Evolutionary conservation across 306 rosid genomes (phyloP), one percentile per base, ranked within the genome.

Genomic region (Citrullus colocynthis): DNA sequence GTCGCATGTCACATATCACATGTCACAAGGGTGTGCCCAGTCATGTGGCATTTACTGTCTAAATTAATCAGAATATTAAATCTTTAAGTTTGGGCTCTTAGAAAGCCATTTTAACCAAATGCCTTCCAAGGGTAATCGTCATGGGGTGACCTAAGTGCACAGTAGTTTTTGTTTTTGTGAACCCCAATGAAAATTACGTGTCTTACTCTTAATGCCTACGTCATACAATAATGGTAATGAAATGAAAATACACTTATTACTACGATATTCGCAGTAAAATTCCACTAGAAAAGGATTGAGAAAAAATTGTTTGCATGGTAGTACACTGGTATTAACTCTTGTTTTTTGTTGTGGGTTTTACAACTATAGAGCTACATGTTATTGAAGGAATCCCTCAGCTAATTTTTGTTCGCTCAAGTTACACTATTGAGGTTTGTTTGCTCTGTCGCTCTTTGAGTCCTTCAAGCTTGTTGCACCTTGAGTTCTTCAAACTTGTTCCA

Each of bases 361-460:
- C 88, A 81, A 84, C 76, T 80, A 45, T 64, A 95, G 99, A 95
- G 86, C 88, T 92, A 83, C 99, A 95, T 87, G 96, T 95, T 78
- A 95, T 95, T 52, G 99, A 95, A 34, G 99, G 99, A 83, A 84
- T 85, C 58, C 96, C 98, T 3, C 99, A 92, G 82, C 96, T 92
- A 57, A 89, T 92, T 60, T 92, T 95, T 85, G 99, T 95, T 57
- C 93, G 85, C 30, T 87, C 99, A 41, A 91, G 89, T 89, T 95
- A 95, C 83, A 92, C 97, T 34, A 92, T 95, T 73, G 99, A 95
- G 98, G 98, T 65, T 78, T 78, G 82, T 79, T 74, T 52, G 9
- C 56, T 79, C 48, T 39, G 76, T 4, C 62, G 9, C 11, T 6
- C 58, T 32, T 42, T 0, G 49, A 5, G 39, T 20, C 78, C 60